Evolutionary conservation across 352 stramenopile species (phyloP).

Genomic region (Nothophytophthora sp.): DNA sequence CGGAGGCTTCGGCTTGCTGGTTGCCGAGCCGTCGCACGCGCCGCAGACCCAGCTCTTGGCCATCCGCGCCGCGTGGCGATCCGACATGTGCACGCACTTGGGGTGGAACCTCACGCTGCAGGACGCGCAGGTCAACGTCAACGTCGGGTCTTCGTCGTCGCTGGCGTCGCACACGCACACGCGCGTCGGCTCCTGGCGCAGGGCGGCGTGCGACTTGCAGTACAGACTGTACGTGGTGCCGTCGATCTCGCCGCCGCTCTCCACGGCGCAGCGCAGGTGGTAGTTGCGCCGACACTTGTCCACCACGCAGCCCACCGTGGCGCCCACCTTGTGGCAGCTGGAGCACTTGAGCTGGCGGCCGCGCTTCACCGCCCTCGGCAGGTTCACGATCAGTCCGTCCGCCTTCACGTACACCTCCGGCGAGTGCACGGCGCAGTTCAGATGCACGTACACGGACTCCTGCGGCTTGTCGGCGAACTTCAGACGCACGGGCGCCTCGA

Average conservation of each 20-base stretch:
- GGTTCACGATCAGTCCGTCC: slow-evolving; percentile 80
- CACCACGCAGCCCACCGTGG: slow-evolving; percentile 78
- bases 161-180: slow-evolving; percentile 50
- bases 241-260: slow-evolving; percentile 73
- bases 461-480: slow-evolving; percentile 69
- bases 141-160: slow-evolving; percentile 37
- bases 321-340: slow-evolving; percentile 62
- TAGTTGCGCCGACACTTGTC: slow-evolving; percentile 80
- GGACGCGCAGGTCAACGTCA: slow-evolving; percentile 61
- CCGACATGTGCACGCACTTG: slow-evolving; percentile 83
- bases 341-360: slow-evolving; percentile 78
- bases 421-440: slow-evolving; percentile 84
- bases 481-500: slow-evolving; percentile 74
- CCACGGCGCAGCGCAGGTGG: slow-evolving; percentile 76
- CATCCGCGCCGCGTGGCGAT: slow-evolving; percentile 57
- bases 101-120: slow-evolving; percentile 76
- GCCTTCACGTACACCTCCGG: slow-evolving; percentile 82
- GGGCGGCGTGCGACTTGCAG: slow-evolving; percentile 63
- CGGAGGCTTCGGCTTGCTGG: slow-evolving; percentile 12
- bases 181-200: slow-evolving; percentile 36
- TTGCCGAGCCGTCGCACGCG: slow-evolving; percentile 27
- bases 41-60: slow-evolving; percentile 44
- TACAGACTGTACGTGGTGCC: slow-evolving; percentile 73
- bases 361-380: slow-evolving; percentile 74
- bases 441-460: slow-evolving; percentile 74